phyloP scores from a whole-genome alignment of 192 early-diverging fungal species.

The Lunasporangiospora selenospora region DNA sequence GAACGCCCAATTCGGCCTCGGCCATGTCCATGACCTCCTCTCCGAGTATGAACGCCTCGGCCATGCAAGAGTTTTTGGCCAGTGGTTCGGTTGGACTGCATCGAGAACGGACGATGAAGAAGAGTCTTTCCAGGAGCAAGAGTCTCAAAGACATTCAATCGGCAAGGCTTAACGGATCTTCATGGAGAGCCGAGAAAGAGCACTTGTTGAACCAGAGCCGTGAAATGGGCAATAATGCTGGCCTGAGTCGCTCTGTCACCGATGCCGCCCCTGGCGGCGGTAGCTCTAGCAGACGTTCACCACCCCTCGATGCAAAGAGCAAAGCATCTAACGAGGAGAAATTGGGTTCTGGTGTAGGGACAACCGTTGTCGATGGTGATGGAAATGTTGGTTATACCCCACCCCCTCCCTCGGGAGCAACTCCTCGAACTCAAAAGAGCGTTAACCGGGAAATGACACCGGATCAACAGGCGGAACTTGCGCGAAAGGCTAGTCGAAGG shows the following conservation, averaged over 20 bases:
- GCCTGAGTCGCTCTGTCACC: background rate
- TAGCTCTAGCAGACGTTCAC: slow-evolving; percentile 15
- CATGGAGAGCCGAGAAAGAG: slow-evolving; percentile 41
- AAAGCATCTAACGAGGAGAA: slow-evolving; percentile 13
- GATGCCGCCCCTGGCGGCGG: background rate
- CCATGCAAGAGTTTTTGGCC: slow-evolving; percentile 44
- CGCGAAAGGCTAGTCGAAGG: slow-evolving; percentile 38
- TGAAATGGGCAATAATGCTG: background rate
- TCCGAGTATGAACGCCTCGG: slow-evolving; percentile 3
- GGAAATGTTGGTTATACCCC: slow-evolving; percentile 33
- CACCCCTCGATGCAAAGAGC: slow-evolving; percentile 21
- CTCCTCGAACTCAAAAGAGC: slow-evolving; percentile 18
- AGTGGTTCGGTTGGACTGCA: slow-evolving; percentile 36
- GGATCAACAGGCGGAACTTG: slow-evolving; percentile 43
- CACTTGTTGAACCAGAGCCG: slow-evolving; percentile 28
- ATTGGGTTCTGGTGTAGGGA: no score
- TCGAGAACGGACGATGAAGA: slow-evolving; percentile 40
- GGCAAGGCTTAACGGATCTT: slow-evolving; percentile 24
- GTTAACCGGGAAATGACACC: slow-evolving; percentile 16
- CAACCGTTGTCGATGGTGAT: slow-evolving; percentile 12
- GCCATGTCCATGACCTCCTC: slow-evolving; percentile 7
- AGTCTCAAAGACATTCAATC: slow-evolving; percentile 44
- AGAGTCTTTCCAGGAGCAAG: slow-evolving; percentile 40
- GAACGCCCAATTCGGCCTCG: slow-evolving; percentile 8
- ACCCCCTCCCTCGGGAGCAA: slow-evolving; percentile 26